Conservation (phyloP, 2,329 filamentous ascomycete genomes). For the Thelonectria discophora region DNA sequence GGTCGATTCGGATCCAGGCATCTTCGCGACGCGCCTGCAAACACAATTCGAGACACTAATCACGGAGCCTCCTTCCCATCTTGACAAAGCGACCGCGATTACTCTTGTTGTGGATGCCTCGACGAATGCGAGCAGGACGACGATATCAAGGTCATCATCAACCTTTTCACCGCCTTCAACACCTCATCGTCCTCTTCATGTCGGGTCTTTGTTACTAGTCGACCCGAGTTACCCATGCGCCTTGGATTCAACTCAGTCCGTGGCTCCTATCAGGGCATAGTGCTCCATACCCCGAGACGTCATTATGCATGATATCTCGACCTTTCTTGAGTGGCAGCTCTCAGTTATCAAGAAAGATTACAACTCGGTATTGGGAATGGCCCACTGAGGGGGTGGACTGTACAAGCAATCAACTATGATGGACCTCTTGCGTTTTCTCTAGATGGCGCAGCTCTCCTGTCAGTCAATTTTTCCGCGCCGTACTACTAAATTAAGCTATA, state of each 20-base stretch:
- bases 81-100: not conserved
- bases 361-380: conserved; percentile 19
- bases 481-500: too few relatives aligned
- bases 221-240: conserved; percentile 51
- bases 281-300: conserved; percentile 47
- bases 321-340: conserved; percentile 47
- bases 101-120: conserved; percentile 7
- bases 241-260: conserved; percentile 46
- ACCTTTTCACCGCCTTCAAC: not conserved
- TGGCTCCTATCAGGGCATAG: conserved; percentile 32
- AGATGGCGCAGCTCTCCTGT: not conserved
- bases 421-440: not conserved
- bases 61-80: not conserved
- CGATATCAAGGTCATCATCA: not conserved
- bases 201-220: not conserved
- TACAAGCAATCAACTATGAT: not conserved
- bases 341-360: conserved; percentile 39
- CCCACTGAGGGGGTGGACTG: not conserved
- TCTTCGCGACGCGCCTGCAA: not conserved
- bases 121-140: conserved; percentile 5
- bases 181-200: not conserved
- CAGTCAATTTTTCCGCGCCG: too few relatives aligned
- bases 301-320: conserved; percentile 49
- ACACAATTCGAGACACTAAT: not conserved
- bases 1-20: not conserved